Evolutionary conservation across 1,284 basidiomycete species (phyloP).

Genomic region (Austroboletus niveus): DNA sequence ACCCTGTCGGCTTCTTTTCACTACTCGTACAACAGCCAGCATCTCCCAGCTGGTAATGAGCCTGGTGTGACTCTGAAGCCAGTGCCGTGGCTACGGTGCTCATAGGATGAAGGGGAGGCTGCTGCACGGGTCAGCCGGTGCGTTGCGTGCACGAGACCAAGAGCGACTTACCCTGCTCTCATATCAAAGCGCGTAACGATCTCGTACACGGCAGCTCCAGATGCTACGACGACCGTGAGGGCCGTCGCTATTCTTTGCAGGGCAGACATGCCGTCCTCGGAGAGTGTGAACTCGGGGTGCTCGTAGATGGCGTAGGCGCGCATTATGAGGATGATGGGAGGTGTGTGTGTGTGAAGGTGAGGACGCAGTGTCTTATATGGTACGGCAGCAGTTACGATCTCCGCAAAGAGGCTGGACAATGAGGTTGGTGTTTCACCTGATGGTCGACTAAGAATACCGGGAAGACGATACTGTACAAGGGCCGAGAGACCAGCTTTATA

Average conservation of each 20-base stretch:
- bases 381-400: background rate
- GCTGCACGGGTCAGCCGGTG: background rate
- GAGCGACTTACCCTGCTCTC: slow-evolving; percentile 17
- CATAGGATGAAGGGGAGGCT: slow-evolving; percentile 19
- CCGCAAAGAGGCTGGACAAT: background rate
- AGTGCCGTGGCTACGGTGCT: background rate
- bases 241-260: slow-evolving; percentile 28
- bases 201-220: slow-evolving; percentile 31
- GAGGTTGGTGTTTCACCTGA: too few relatives aligned
- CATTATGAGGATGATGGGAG: slow-evolving; percentile 35
- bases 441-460: too few relatives aligned
- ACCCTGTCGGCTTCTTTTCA: background rate
- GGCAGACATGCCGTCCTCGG: slow-evolving; percentile 22
- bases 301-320: slow-evolving; percentile 47
- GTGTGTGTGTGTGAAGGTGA: background rate
- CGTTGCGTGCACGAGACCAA: background rate
- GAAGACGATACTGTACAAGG: too few relatives aligned
- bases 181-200: slow-evolving; percentile 17
- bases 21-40: slow-evolving; percentile 17
- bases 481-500: too few relatives aligned
- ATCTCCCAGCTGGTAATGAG: background rate
- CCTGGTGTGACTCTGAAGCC: too few relatives aligned
- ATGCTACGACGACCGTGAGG: slow-evolving; percentile 30
- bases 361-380: slow-evolving; percentile 3
- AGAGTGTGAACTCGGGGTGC: slow-evolving; percentile 46